phyloP scores from a whole-genome alignment of 768 basidiomycete genomes.

The Pholiota conissans region DNA sequence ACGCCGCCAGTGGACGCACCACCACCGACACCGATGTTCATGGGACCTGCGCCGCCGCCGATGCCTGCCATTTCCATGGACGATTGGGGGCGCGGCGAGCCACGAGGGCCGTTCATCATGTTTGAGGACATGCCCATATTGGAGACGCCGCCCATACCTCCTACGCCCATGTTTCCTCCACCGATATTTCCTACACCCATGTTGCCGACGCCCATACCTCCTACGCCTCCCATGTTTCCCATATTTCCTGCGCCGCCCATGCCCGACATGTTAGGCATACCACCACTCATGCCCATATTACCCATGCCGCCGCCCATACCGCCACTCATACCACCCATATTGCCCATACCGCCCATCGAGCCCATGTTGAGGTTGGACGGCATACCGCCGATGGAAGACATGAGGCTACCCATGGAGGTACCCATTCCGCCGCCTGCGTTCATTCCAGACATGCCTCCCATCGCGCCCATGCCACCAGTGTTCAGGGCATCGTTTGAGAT shows the following conservation, averaged over 20 bases:
- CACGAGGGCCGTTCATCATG: conserved; percentile 15
- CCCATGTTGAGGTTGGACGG: too few species aligned
- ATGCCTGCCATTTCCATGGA: conserved; percentile 16
- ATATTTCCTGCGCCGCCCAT: conserved; percentile 6
- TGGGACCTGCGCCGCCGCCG: not conserved
- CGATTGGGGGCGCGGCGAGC: conserved; percentile 17
- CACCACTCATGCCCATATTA: too few species aligned
- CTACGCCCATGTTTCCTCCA: too few species aligned
- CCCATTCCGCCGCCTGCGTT: conserved; percentile 19
- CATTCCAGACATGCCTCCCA: conserved; percentile 17
- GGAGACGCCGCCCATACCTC: too few species aligned
- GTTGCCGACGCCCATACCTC: conserved; percentile 2
- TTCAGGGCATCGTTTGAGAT: conserved; percentile 16
- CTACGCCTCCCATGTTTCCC: not conserved
- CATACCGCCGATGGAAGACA: too few species aligned
- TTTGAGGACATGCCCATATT: not conserved
- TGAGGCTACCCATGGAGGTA: too few species aligned
- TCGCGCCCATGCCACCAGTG: conserved; percentile 14
- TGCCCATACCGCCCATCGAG: too few species aligned
- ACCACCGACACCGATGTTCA: not conserved
- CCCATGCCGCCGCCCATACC: conserved; percentile 10
- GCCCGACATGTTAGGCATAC: conserved; percentile 8
- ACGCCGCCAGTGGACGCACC: not conserved
- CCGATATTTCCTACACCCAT: too few species aligned
- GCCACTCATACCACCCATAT: not conserved